These are phyloP conservation scores for Lindgomyces ingoldianus DNA, from an alignment of 495 filamentous ascomycete species.

Conservation along the genomic window DNA sequence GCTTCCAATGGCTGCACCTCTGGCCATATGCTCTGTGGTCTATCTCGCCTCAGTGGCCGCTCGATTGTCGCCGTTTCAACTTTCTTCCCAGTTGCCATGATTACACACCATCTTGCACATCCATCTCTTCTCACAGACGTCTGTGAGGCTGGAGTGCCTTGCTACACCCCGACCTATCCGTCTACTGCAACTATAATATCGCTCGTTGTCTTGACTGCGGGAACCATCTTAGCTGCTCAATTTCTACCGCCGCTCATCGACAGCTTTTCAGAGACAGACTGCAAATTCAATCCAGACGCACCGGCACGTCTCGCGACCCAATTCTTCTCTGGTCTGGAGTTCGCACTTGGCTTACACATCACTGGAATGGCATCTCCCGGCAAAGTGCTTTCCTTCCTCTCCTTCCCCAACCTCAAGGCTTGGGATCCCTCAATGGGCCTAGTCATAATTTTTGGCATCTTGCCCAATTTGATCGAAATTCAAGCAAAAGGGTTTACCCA, in stretches of 20 bases:
- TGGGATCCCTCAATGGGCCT: constrained; percentile 59
- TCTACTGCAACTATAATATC: constrained; percentile 41
- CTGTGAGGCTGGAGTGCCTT: constrained; percentile 48
- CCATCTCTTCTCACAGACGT: constrained; percentile 32
- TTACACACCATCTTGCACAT: constrained; percentile 54
- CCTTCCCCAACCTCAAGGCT: constrained; percentile 48
- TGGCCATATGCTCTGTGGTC: constrained; percentile 63
- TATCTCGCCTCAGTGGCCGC: constrained; percentile 55
- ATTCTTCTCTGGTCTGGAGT: constrained; percentile 54
- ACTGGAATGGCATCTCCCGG: constrained; percentile 57
- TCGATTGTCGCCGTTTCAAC: constrained; percentile 55
- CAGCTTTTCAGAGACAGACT: not conserved
- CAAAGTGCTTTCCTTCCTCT: constrained; percentile 59
- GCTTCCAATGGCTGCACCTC: constrained; percentile 57
- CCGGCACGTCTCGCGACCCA: constrained; percentile 33
- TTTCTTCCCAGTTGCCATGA: constrained; percentile 57
- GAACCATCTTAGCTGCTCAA: constrained; percentile 43
- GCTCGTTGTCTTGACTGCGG: constrained; percentile 42
- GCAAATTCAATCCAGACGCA: constrained; percentile 39
- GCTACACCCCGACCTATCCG: constrained; percentile 55
- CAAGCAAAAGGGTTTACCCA: constrained; percentile 21
- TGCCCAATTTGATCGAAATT: constrained; percentile 49
- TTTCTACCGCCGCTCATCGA: constrained; percentile 38
- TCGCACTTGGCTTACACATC: constrained; percentile 57
- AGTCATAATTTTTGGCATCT: constrained; percentile 55